Evolutionary conservation across 1,284 basidiomycete species (phyloP), one percentile per base, ranked within the genome.

Genomic region (Ustilago loliicola): DNA sequence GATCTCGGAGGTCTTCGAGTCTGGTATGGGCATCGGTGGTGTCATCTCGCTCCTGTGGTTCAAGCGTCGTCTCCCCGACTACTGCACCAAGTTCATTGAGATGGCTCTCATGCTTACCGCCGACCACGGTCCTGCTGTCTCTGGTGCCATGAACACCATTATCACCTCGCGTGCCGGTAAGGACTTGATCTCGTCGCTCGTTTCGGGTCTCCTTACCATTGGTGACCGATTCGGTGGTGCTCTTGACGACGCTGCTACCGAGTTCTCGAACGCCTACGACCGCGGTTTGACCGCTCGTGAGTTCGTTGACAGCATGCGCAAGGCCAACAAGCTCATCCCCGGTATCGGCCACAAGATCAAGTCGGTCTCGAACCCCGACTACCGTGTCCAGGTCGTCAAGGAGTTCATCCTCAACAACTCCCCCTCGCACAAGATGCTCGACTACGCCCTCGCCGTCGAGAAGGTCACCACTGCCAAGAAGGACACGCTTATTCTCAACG

Each of bases 301-400:
- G 88, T 98, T 98, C 85, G 96, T 99, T 83, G 96, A 99, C 89
- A 91, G 92, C 83, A 94, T 94, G 88, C 91, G 96, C 86, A 96
- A 96, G 89, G 91, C 91, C 53, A 98, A 98, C 91, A 96, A 95
- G 89, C 92, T 99, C 81, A 95, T 98, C 89, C 94, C 93, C 79
- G 96, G 96, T 90, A 99, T 99, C 83, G 96, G 96, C 66, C 96
- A 99, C 92, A 98, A 98, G 91, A 98, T 99, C 90, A 99, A 99
- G 92, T 94, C 93, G 53, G 78, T 82, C 47, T 76, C 79, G 50
- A 83, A 84, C 77, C 81, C 85, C 32, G 84, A 86, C 66, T 81
- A 84, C 85, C 95, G 96, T 87, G 96, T 99, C 81, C 93, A 96
- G 89, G 93, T 99, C 68, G 96, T 99, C 74, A 98, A 98, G 90